phyloP scores from a whole-genome alignment of 257 asterid species.

The Cynanchum wilfordii region DNA sequence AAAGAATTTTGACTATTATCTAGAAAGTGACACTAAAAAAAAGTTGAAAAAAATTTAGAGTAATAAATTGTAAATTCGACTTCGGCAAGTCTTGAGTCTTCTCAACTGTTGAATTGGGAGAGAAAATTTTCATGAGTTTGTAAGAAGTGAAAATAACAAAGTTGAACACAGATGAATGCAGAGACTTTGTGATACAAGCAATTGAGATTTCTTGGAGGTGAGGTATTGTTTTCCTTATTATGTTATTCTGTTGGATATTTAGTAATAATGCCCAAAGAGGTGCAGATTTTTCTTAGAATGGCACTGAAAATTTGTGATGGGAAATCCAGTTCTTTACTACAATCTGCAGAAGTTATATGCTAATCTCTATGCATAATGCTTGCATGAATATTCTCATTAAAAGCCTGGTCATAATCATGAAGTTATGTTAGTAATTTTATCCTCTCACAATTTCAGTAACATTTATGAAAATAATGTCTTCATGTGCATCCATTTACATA shows the following conservation, averaged over 20 bases:
- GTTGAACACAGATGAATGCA: not conserved
- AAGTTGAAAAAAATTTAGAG: not conserved
- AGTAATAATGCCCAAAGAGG: not conserved
- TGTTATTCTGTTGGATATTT: not conserved
- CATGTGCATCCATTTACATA: not conserved
- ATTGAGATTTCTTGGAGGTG: not conserved
- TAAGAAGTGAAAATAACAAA: not conserved
- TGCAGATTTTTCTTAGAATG: not conserved
- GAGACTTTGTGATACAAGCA: not conserved
- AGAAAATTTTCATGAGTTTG: not conserved
- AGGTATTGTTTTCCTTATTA: not conserved
- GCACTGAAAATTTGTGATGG: not conserved
- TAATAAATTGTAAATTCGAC: constrained; percentile 1
- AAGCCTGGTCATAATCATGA: not conserved
- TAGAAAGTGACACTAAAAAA: constrained; percentile 22
- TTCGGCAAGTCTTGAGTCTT: not conserved
- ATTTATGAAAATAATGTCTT: not conserved
- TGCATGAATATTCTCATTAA: not conserved
- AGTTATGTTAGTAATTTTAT: not conserved
- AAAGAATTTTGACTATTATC: constrained; percentile 32
- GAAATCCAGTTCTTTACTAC: not conserved
- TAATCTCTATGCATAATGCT: not conserved
- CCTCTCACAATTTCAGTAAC: not conserved
- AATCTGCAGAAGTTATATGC: not conserved
- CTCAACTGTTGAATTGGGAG: not conserved